Evolutionary conservation across 1,284 basidiomycete species (phyloP), one percentile per base, ranked within the genome.

Genomic region (Fomitopsis palustris): DNA sequence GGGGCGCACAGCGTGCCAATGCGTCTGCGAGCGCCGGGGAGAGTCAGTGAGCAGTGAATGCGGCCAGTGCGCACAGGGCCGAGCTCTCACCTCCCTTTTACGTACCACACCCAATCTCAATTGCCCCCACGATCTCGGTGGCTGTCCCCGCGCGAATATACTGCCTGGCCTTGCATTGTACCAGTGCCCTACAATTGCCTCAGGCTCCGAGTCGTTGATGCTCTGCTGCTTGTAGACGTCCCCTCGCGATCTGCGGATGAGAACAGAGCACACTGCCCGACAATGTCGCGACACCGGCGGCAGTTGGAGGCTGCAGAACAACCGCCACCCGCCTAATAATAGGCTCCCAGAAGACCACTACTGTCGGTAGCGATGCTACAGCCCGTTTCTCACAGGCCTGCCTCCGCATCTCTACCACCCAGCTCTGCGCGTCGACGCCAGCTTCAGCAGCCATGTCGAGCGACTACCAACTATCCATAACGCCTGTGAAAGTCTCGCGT

Each of bases 401-500:
- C 45, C 29, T 29, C 45, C 4, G 8, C 45, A 16, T 41, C 49
- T 25, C 33, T 25, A 16, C 33, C 38, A 52, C 17, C 42, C 31
- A 45, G 21, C 41, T 5, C 19, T 52, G 29, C 56, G 21, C 27
- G 43, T 19, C 55, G 59, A 37, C 35, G 35, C 35, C 35, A 37
- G 42, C 17, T 23, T 35, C 4, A 21, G 23, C 35, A 17, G 51
- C 38, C n/a, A 67, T 65, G 64, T 64, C 64, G 51, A 51, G 60
- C 14, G 61, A 59, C 4, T 38, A 65, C 53, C 57, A 67, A 29
- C 51, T 68, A 19, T 64, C 64, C 9, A 68, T 68, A 8, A 63
- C 63, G 4, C 67, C 67, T 3, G 35, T 67, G 17, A 68, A 67
- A 61, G 45, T 65, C 39, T 62, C 67, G 25, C 65, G 67, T 68